Evolutionary conservation across 768 basidiomycete species (phyloP), one percentile per base, ranked within the genome.

Genomic region (Naganishia onofrii): DNA sequence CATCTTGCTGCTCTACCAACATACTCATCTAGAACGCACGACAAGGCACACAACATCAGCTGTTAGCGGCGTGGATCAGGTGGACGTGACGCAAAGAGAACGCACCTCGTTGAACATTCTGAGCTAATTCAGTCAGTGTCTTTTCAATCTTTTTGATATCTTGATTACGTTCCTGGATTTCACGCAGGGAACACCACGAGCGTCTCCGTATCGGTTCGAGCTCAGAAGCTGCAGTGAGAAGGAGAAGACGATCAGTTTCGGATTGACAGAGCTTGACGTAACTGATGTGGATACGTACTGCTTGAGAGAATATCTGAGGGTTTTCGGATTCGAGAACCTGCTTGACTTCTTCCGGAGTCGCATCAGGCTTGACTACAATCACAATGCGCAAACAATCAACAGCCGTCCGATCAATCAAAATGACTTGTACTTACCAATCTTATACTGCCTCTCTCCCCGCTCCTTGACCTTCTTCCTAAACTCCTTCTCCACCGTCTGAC

Each of bases 161-260:
- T 75, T 88, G 85, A 77, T 94, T 92, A 42, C 93, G 86, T 69
- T 90, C 87, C 78, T 94, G 93, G 0, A 93, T 92, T 81, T 96
- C 93, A 60, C 87, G 85, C 79, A 89, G 92, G 0, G 90, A n/a
- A n/a, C 93, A 53, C 86, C 85, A 56, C 91, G 84, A 19, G 91
- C 88, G 73, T 91, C 89, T 36, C 88, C 90, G 79, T 91, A 92
- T n/a, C 87, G 87, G 63, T 86, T 87, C n/a, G 90, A 90, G 32
- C 84, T 84, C 51, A 89, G 85, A 53, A 93, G 83, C 91, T 92
- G 38, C 28, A 13, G 36, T 53, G 67, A 63, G 31, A 19, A 6
- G 29, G 34, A 34, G 54, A 38, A 36, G 0, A 23, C 42, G 15
- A 4, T 9, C 9, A 23, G 1, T 19, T 28, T 63, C 17, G n/a